Evolutionary conservation across 2,329 filamentous ascomycete species (phyloP).

Genomic region (Shiraia bambusicola): DNA sequence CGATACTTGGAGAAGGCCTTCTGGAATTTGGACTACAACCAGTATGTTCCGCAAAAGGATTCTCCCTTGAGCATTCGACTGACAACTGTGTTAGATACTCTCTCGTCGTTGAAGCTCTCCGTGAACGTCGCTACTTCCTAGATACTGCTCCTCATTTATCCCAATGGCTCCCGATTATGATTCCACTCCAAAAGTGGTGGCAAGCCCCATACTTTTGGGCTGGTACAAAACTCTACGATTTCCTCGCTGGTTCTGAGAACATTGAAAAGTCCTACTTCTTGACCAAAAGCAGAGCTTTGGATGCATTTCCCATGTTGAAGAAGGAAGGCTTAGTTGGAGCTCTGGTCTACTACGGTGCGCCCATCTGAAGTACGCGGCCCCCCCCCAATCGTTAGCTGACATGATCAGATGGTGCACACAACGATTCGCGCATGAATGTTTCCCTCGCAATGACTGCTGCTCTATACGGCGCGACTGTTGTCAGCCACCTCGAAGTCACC

Average conservation of each 20-base stretch:
- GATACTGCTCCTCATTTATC: constrained; percentile 82
- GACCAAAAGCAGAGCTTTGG: constrained; percentile 80
- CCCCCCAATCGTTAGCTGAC: constrained; percentile 22
- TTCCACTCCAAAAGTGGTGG: constrained; percentile 81
- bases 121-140: constrained; percentile 80
- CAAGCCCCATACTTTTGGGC: constrained; percentile 79
- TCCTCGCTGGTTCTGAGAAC: constrained; percentile 80
- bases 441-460: constrained; percentile 85
- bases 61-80: background rate
- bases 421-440: constrained; percentile 90
- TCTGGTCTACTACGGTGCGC: constrained; percentile 76
- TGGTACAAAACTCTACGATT: constrained; percentile 80
- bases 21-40: constrained; percentile 80
- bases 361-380: too few relatives aligned
- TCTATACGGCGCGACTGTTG: constrained; percentile 79
- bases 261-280: constrained; percentile 89
- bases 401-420: constrained; percentile 74
- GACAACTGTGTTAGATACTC: constrained; percentile 52
- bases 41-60: constrained; percentile 53
- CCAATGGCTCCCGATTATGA: constrained; percentile 78
- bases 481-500: constrained; percentile 82
- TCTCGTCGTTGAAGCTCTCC: constrained; percentile 77
- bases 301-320: constrained; percentile 87
- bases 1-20: constrained; percentile 85
- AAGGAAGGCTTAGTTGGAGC: constrained; percentile 76